These are phyloP conservation scores for Colletotrichum sojae DNA, from an alignment of 2,329 filamentous ascomycete species.

Conservation along the genomic window DNA sequence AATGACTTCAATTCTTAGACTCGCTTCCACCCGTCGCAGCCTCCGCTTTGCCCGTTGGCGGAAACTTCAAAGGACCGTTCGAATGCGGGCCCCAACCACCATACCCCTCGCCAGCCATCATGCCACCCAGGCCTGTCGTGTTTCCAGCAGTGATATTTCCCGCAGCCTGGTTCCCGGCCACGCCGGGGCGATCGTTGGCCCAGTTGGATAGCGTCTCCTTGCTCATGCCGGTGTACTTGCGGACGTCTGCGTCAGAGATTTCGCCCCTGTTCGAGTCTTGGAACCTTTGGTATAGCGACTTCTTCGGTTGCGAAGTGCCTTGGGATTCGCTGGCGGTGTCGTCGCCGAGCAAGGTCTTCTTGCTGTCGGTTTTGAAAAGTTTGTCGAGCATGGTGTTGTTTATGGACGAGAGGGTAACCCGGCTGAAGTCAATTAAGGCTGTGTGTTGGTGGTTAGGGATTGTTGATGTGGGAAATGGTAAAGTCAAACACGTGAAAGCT, in stretches of 20 bases:
- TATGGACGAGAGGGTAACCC: no score
- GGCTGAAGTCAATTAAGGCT: no score
- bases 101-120: constrained; percentile 46
- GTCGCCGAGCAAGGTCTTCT: no score
- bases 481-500: no score
- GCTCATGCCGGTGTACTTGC: constrained; percentile 58
- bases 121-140: constrained; percentile 48
- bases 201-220: constrained; percentile 50
- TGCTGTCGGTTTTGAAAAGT: no score
- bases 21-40: no score
- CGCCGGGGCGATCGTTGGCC: constrained; percentile 54
- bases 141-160: constrained; percentile 49
- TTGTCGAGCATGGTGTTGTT: no score
- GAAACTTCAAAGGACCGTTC: constrained; percentile 53
- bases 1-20: no score
- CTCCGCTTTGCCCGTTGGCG: constrained; percentile 41
- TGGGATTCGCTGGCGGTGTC: no score
- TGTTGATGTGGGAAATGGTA: no score
- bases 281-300: constrained; percentile 49
- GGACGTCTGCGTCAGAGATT: constrained; percentile 56
- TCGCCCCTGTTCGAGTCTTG: constrained; percentile 49
- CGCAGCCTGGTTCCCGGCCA: constrained; percentile 57
- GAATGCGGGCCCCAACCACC: constrained; percentile 52
- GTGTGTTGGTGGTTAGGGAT: no score
- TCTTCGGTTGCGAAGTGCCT: constrained; percentile 37